Evolutionary conservation across 495 filamentous ascomycete genomes (phyloP).

Genomic region (Tricharina praecox): DNA sequence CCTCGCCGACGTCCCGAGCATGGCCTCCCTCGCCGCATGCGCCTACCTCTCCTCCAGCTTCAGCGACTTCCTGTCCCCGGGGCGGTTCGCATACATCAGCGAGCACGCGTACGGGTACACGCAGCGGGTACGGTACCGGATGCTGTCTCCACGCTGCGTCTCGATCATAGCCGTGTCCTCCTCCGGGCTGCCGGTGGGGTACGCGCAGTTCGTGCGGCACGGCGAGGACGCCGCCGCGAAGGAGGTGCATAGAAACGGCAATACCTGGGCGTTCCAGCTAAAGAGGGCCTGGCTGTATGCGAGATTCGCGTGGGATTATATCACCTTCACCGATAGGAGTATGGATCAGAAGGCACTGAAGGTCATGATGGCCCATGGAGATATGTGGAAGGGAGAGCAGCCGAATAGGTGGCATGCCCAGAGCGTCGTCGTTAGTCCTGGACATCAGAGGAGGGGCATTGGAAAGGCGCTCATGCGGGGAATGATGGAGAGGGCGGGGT

Average conservation of each 20-base stretch:
- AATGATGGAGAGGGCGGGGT: constrained; percentile 1
- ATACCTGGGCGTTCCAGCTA: too few species aligned
- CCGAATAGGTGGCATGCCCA: constrained; percentile 5
- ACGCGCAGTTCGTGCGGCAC: background rate
- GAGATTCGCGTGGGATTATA: background rate
- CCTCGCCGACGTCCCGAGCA: background rate
- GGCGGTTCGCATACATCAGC: background rate
- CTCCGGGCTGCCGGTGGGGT: background rate
- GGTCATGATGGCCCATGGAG: too few species aligned
- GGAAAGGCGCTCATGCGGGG: constrained; percentile 1
- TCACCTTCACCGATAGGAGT: background rate
- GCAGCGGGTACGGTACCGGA: background rate
- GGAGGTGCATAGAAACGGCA: background rate
- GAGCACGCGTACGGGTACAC: background rate
- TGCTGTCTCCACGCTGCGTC: background rate
- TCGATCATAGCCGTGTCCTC: background rate
- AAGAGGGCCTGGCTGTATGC: background rate
- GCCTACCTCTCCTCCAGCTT: background rate
- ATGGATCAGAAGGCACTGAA: background rate
- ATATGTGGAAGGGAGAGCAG: too few species aligned
- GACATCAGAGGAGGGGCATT: constrained; percentile 4
- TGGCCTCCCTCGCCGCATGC: constrained; percentile 3
- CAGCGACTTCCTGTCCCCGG: background rate
- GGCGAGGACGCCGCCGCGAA: background rate
- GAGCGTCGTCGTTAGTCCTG: constrained; percentile 4